Evolutionary conservation across 164 flowering plant genomes (phyloP), one percentile per base, ranked within the genome.

Genomic region (Platanus orientalis): DNA sequence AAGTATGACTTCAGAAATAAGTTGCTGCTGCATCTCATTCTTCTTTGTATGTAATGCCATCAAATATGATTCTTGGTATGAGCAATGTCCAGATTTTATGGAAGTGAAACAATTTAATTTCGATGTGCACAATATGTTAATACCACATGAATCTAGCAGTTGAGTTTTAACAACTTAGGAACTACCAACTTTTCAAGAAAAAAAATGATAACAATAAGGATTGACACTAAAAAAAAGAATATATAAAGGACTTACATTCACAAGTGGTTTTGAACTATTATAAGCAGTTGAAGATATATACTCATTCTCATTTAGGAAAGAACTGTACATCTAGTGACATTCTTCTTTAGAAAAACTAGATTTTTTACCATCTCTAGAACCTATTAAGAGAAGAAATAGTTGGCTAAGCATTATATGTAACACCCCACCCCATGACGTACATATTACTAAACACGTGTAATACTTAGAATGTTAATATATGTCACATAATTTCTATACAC

Each of bases 291-390:
- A 73, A 48, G 55, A 36, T 36, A 42, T 50, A 51, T 76, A 64
- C 40, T 68, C 71, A 30, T 48, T 40, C 28, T 66, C 61, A 51
- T 50, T 68, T 10, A 55, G 51, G 70, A 69, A 64, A 34, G 74
- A 61, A 39, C 48, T 78, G 60, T 78, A 78, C 14, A 73, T 68
- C 30, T 52, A 58, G 14, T 87, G 90, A 21, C 47, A 62, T 58
- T 78, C 84, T 61, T 21, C 70, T 62, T 62, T 67, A 45, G 56
- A 0, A 20, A 63, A 23, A 63, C 29, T 48, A 39, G 65, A 52
- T 66, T 64, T 66, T 55, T 64, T 40, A 55, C 74, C 69, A 70
- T 71, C 68, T 65, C 26, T n/a, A 39, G 52, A 51, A 68, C 74
- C 85, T 75, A 75, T 56, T 65, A 2, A 57, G 44, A 52, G 19